Base-by-base conservation (phyloP, 352 stramenopile genomes). In the Phytophthora fragariaefolia region DNA sequence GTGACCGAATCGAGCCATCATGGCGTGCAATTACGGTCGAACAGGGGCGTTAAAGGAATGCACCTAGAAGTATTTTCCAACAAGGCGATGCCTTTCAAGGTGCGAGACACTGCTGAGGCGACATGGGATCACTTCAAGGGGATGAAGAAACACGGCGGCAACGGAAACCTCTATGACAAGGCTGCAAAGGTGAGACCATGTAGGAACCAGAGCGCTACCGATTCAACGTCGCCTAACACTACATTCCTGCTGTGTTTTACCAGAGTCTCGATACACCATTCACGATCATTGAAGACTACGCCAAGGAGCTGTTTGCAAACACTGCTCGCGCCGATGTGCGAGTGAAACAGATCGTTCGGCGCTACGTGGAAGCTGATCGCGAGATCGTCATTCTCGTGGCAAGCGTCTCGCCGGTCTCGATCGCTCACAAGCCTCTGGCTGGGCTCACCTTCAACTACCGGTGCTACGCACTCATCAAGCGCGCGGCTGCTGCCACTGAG, bases 321-420 rank as follows among this genome's bases (percentile, higher is more conserved):
- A 60, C 55, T 0, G 64, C 57, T 0, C 57, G 55, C 7, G 66
- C 54, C 3, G 66, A 81, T 40, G 82, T 89, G 46, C 63, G 73
- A 22, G 66, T 85, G 8, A 73, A 83, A 63, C 76, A 87, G 48
- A 76, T 89, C 50, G 38, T 87, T 22, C 71, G 79, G 2, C 77
- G 79, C 4, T 86, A 78, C 66, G 77, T 82, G 2, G 78, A 87
- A 43, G 51, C 73, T 10, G 74, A 83, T 36, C 79, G 79, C 17
- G 69, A 86, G 6, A 47, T 87, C 36, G 74, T 89, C 20, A 80
- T 87, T 17, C 83, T 80, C 66, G 70, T 75, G 9, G 72, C 80
- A 7, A 79, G 76, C 47, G 63, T 87, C 24, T 67, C 84, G 10
- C 80, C 80, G 10, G 51, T 84, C 23, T 79, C 77, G 46, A 84